phyloP scores from a whole-genome alignment of 164 flowering plant species.

The Nymphaea thermarum region DNA sequence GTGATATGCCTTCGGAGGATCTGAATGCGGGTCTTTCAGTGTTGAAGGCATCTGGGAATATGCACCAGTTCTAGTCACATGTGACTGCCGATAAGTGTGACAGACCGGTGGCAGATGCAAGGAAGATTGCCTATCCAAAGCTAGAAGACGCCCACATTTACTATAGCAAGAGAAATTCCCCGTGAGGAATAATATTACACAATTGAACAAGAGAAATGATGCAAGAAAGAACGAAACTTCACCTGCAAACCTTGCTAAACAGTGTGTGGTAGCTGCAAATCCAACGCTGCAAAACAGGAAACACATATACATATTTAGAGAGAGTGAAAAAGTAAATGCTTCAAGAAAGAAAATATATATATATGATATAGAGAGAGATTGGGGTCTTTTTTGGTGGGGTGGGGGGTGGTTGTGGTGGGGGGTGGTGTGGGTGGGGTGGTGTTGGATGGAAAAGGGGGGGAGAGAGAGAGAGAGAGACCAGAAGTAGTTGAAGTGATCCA shows the following conservation, averaged over 20 bases:
- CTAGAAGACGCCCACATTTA: slow-evolving; percentile 57
- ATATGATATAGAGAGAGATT: background rate
- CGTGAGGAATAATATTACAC: background rate
- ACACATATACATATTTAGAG: background rate
- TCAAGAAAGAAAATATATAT: no score
- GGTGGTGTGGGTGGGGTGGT: background rate
- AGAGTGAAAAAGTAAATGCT: background rate
- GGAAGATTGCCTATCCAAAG: slow-evolving; percentile 53
- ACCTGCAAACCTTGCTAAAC: slow-evolving; percentile 77
- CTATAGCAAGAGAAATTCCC: slow-evolving; percentile 27
- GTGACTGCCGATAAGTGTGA: slow-evolving; percentile 35
- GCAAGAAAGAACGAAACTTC: background rate
- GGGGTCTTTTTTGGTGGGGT: no score
- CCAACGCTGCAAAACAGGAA: slow-evolving; percentile 49
- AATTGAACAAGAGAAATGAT: background rate
- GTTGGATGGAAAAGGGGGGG: background rate
- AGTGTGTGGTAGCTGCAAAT: slow-evolving; percentile 70
- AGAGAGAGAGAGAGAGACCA: slow-evolving; percentile 35
- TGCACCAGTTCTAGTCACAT: slow-evolving; percentile 8
- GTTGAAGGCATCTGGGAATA: slow-evolving; percentile 19
- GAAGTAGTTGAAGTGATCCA: slow-evolving; percentile 38
- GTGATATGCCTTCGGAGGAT: slow-evolving; percentile 41
- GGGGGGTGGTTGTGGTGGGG: background rate
- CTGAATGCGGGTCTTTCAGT: slow-evolving; percentile 21
- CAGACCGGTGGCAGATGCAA: slow-evolving; percentile 64